These are phyloP conservation scores for Musa acuminata DNA, from an alignment of 176 grass and related monocot genomes.

Conservation along the genomic window DNA sequence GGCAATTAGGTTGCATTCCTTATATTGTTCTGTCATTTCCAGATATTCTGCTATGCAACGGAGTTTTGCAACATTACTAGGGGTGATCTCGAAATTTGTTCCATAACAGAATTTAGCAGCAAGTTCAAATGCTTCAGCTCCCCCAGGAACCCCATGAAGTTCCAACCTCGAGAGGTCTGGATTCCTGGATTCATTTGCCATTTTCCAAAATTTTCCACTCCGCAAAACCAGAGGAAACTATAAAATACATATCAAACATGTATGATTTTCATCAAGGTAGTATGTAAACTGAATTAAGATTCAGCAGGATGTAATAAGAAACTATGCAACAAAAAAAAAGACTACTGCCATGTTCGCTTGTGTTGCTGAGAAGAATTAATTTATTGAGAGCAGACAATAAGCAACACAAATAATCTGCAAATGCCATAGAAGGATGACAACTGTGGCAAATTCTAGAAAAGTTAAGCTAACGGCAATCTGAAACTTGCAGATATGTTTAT, in stretches of 20 bases:
- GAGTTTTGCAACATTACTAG: slow-evolving; percentile 28
- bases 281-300: no score
- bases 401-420: no score
- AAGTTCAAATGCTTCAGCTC: slow-evolving; percentile 35
- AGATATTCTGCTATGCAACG: slow-evolving; percentile 40
- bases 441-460: no score
- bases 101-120: slow-evolving; percentile 46
- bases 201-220: slow-evolving; percentile 39
- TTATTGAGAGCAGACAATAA: no score
- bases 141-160: slow-evolving; percentile 31
- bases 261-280: not conserved
- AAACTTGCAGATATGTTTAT: no score
- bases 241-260: not conserved
- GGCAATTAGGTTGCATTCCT: slow-evolving; percentile 38
- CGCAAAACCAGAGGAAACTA: slow-evolving; percentile 41
- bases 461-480: no score
- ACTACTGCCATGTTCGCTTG: no score
- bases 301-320: no score
- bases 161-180: slow-evolving; percentile 33
- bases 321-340: no score
- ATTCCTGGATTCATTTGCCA: slow-evolving; percentile 36
- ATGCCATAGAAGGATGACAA: no score
- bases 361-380: no score
- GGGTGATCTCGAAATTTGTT: slow-evolving; percentile 40
- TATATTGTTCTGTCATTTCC: slow-evolving; percentile 41